A percentile compares a stretch with the other conserved stretches of the same genome.
Conservation (phyloP, 177 flowering plant species). For the Telopea speciosissima region DNA sequence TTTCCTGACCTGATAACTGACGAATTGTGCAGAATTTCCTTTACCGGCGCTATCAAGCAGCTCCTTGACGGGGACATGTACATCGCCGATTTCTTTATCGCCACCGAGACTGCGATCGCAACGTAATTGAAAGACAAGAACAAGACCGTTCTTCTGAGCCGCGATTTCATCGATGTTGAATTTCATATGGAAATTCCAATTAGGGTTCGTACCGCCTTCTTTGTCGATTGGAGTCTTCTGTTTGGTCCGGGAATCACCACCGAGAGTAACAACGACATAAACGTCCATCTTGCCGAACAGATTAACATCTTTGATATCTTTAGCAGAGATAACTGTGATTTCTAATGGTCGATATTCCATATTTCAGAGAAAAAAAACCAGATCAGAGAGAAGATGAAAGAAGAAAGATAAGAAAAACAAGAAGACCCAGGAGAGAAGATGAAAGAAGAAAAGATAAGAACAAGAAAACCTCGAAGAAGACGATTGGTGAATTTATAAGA, state of each 20-base stretch:
- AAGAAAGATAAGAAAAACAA: too few species aligned
- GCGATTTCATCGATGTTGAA: constrained; percentile 34
- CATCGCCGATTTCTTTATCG: constrained; percentile 49
- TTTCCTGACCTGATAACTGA: constrained; percentile 40
- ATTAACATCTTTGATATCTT: constrained; percentile 36
- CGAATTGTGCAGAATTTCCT: constrained; percentile 10
- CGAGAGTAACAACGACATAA: constrained; percentile 32
- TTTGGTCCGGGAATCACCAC: constrained; percentile 22
- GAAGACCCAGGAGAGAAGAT: neutral
- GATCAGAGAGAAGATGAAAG: neutral
- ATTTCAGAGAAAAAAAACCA: neutral
- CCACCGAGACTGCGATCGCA: constrained; percentile 34
- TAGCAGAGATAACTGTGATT: constrained; percentile 33
- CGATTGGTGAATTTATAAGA: neutral
- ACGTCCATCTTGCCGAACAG: constrained; percentile 42
- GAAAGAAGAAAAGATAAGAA: too few species aligned
- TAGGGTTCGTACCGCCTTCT: constrained; percentile 39
- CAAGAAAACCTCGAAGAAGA: too few species aligned
- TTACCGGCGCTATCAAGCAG: constrained; percentile 24
- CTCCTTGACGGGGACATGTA: constrained; percentile 39
- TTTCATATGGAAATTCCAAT: constrained; percentile 37
- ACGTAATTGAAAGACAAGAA: constrained; percentile 28
- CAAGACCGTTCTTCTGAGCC: constrained; percentile 20
- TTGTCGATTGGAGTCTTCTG: constrained; percentile 31
- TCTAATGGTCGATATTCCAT: constrained; percentile 43